phyloP scores from a whole-genome alignment of 2,329 filamentous ascomycete genomes.

The Magnaporthiopsis poae region DNA sequence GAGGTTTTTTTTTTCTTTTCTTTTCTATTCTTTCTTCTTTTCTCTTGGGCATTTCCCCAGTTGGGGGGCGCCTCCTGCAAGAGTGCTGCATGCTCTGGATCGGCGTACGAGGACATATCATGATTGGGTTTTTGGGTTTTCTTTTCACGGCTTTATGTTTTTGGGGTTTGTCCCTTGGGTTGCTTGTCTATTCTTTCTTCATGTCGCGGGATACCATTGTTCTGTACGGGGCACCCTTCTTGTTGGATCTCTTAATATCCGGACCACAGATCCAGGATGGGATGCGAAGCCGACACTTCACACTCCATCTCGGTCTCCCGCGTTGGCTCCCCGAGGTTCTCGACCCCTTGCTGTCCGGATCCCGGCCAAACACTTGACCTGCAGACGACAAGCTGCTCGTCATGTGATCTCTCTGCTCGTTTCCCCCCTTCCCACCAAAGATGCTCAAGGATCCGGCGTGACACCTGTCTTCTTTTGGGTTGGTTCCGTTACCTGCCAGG shows the following conservation, averaged over 20 bases:
- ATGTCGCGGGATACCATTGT: background rate
- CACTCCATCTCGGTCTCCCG: no score
- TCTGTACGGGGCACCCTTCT: background rate
- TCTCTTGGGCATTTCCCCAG: background rate
- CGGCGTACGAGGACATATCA: background rate
- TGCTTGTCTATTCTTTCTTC: background rate
- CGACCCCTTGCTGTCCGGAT: constrained; percentile 26
- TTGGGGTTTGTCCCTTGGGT: no score
- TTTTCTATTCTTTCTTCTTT: background rate
- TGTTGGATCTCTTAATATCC: constrained; percentile 7
- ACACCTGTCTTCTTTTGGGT: constrained; percentile 19
- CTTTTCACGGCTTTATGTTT: background rate
- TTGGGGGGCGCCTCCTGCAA: no score
- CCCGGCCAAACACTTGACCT: constrained; percentile 18
- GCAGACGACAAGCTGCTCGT: constrained; percentile 18
- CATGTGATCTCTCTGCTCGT: constrained; percentile 17
- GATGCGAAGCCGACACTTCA: constrained; percentile 2
- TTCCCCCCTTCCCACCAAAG: constrained; percentile 20
- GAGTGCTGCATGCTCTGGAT: background rate
- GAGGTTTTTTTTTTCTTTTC: no score
- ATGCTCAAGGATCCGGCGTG: constrained; percentile 17
- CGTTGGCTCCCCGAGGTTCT: no score
- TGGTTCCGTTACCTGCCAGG: constrained; percentile 26
- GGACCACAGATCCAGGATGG: constrained; percentile 1
- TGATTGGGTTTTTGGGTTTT: background rate